A percentile compares a stretch with the other conserved stretches of the same genome.
These are phyloP conservation scores for Penicillium sp. DNA, from an alignment of 2,329 filamentous ascomycete genomes.

Conservation along the genomic window DNA sequence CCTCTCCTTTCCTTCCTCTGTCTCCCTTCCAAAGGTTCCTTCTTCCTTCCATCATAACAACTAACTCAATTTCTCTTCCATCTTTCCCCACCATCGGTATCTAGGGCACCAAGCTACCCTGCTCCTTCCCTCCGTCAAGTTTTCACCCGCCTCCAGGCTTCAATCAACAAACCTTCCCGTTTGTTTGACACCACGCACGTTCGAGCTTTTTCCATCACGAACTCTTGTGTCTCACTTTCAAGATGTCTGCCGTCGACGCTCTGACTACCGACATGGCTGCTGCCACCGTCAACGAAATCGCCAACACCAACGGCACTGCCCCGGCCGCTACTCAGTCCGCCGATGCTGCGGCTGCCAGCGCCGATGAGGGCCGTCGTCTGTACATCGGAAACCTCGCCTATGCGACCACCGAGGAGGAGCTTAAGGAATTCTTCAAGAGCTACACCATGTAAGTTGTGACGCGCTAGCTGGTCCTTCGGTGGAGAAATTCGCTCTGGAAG, in stretches of 20 bases:
- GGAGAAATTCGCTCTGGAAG: background rate
- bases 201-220: conserved; percentile 34
- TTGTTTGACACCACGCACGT: conserved; percentile 51
- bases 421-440: conserved; percentile 99
- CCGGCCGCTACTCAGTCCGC: conserved; percentile 68
- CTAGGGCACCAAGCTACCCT: conserved; percentile 94
- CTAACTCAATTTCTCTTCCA: conserved; percentile 18
- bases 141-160: conserved; percentile 18
- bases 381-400: conserved; percentile 99
- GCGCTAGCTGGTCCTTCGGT: background rate
- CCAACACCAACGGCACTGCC: conserved; percentile 53
- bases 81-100: conserved; percentile 41
- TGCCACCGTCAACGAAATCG: conserved; percentile 59
- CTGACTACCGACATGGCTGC: conserved; percentile 65
- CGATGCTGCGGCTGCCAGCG: conserved; percentile 92
- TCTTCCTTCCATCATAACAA: conserved; percentile 23
- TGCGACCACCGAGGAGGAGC: conserved; percentile 99
- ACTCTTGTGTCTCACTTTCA: conserved; percentile 38
- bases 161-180: conserved; percentile 53
- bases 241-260: conserved; percentile 82
- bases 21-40: conserved; percentile 12
- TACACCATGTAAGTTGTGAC: conserved; percentile 86
- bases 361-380: conserved; percentile 96
- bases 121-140: conserved; percentile 54
- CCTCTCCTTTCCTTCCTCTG: conserved; percentile 21